These are phyloP conservation scores for Lactifluus rugatus DNA, from an alignment of 768 basidiomycete genomes.

Conservation along the genomic window DNA sequence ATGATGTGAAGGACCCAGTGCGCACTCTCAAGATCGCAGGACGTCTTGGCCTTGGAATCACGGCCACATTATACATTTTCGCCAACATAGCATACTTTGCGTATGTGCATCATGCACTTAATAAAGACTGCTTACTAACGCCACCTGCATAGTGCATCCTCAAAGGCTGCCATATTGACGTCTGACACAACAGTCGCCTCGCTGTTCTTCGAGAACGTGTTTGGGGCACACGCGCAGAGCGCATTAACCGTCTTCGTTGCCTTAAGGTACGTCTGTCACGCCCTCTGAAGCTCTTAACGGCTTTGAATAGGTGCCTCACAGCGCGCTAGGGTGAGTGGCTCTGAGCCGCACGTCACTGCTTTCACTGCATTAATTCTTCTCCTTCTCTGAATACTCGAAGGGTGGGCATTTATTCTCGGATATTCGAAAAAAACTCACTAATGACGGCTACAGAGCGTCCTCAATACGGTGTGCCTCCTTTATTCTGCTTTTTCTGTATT, in stretches of 20 bases:
- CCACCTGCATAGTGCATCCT: conserved; percentile 28
- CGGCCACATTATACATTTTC: conserved; percentile 42
- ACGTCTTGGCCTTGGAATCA: conserved; percentile 47
- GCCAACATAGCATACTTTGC: conserved; percentile 53
- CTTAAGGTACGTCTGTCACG: conserved; percentile 32
- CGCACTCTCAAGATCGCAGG: conserved; percentile 54
- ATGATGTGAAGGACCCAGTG: conserved; percentile 50
- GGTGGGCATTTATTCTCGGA: background rate
- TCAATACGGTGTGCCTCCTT: background rate
- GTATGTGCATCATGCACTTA: conserved; percentile 21
- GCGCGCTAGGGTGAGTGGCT: conserved; percentile 29
- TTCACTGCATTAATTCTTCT: background rate
- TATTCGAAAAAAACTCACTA: background rate
- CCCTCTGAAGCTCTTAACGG: background rate
- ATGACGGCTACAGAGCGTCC: conserved; percentile 7
- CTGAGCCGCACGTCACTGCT: background rate
- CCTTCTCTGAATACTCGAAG: background rate
- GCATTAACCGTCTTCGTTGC: conserved; percentile 51
- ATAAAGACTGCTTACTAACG: background rate
- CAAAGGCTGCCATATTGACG: conserved; percentile 39
- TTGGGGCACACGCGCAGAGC: conserved; percentile 41
- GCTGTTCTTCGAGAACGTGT: conserved; percentile 50
- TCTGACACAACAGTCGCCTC: conserved; percentile 49
- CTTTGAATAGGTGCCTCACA: conserved; percentile 9
- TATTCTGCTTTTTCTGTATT: background rate